phyloP scores from a whole-genome alignment of 441 rosid species.

The Erodium trifolium region DNA sequence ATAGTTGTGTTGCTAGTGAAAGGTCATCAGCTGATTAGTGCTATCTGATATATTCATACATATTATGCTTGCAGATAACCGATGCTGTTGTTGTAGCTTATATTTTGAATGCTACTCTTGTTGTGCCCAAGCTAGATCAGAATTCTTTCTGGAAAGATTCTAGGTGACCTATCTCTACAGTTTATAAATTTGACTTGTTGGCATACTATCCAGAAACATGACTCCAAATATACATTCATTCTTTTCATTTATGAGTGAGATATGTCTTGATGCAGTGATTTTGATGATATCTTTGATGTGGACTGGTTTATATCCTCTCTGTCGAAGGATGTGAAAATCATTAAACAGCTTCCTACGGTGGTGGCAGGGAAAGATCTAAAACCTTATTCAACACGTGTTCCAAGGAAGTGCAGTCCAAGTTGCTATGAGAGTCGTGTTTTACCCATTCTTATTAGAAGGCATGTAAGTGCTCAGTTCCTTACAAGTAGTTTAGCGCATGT shows the following conservation, averaged over 20 bases:
- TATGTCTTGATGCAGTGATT: conserved; percentile 41
- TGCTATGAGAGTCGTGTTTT: conserved; percentile 53
- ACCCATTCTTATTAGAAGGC: conserved; percentile 47
- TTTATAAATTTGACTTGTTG: background rate
- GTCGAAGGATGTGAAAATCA: conserved; percentile 40
- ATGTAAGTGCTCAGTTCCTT: conserved; percentile 30
- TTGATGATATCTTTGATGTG: conserved; percentile 56
- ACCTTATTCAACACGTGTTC: conserved; percentile 46
- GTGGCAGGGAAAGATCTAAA: conserved; percentile 30
- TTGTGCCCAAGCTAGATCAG: conserved; percentile 88
- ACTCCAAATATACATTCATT: background rate
- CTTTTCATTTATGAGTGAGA: conserved; percentile 14
- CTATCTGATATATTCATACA: conserved; percentile 8
- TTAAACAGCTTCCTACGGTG: conserved; percentile 40
- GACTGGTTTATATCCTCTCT: conserved; percentile 52
- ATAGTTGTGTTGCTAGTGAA: background rate
- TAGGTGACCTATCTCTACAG: conserved; percentile 33
- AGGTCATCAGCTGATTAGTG: background rate
- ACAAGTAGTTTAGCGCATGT: background rate
- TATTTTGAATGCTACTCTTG: conserved; percentile 86
- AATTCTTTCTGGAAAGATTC: conserved; percentile 96
- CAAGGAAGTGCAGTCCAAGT: conserved; percentile 55
- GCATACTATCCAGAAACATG: background rate
- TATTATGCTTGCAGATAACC: conserved; percentile 47
- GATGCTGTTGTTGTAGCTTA: conserved; percentile 99